Base-by-base conservation (phyloP, 352 stramenopile species). In the Blastocystis sp. region DNA sequence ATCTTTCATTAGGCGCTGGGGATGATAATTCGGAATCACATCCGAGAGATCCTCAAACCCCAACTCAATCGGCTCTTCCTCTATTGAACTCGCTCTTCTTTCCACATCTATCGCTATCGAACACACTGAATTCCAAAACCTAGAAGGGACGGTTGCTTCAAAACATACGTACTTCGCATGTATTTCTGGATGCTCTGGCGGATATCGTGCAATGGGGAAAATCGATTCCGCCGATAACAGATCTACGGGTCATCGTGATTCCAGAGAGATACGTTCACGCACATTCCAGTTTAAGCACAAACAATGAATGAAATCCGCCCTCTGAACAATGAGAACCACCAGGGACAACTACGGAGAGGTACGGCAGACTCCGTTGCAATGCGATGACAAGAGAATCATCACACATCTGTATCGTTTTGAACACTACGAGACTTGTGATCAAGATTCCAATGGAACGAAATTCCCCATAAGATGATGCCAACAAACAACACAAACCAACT, bases 71-170 rank as follows among this genome's bases (percentile, higher is more conserved):
- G n/a, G 16, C 6, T 48, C 4, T 24, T 27, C 40, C n/a, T 75
- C 63, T 29, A 21, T 32, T 54, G 34, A 48, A 27, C 11, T 16
- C 11, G 29, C 16, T 38, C 29, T 18, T 11, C 18, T 29, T 48
- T 21, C 18, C 3, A 21, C 27, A 54, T 75, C 34, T 34, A 24
- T 21, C 38, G 2, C 51, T 59, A 75, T 54, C 63, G 46, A 51
- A 46, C 38, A 29, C 11, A 75, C 11, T 6, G 63, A 27, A 54
- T 75, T 75, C 63, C 63, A 75, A 75, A 75, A 75, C n/a, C 63
- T 75, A 75, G 24, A 51, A 7, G 24, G 38, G 21, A 75, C 24
- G 40, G 34, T 27, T 51, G 4, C 34, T 59, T 59, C 51, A 6
- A 32, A 59, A 32, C 51, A 32, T 59, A 59, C 51, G 7, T 59